A percentile compares a stretch with the other conserved stretches of the same genome.
Evolutionary conservation across 2,329 filamentous ascomycete species (phyloP).

Genomic region (Stemphylium lycopersici): DNA sequence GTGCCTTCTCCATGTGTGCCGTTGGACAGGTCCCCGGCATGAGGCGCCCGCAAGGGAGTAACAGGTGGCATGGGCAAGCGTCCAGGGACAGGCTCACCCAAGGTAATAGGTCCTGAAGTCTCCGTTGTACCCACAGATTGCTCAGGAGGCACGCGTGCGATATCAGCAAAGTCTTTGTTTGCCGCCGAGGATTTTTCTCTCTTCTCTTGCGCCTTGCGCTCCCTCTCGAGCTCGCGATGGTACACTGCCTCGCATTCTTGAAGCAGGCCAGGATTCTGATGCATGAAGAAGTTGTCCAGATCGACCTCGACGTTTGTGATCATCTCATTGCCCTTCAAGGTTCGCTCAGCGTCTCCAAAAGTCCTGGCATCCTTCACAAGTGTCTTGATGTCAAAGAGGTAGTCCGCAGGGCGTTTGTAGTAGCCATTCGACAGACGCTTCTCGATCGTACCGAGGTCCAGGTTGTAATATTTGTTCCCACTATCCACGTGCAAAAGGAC

Average conservation of each 20-base stretch:
- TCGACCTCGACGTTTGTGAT: slow-evolving; percentile 94
- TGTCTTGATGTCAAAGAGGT: slow-evolving; percentile 83
- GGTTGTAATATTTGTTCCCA: slow-evolving; percentile 91
- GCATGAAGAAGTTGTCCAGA: slow-evolving; percentile 69
- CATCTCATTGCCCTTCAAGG: slow-evolving; percentile 88
- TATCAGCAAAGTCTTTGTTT: slow-evolving; percentile 49
- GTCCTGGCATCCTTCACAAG: slow-evolving; percentile 84
- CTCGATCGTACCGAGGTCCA: slow-evolving; percentile 91
- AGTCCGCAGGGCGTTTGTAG: slow-evolving; percentile 89
- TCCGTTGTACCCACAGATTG: slow-evolving; percentile 53
- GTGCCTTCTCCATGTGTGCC: slow-evolving; percentile 52
- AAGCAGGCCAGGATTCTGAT: slow-evolving; percentile 60
- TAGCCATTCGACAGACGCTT: slow-evolving; percentile 96
- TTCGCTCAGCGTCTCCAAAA: slow-evolving; percentile 80
- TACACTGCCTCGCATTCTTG: slow-evolving; percentile 83
- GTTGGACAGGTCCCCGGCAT: slow-evolving; percentile 65
- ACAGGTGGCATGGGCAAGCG: slow-evolving; percentile 51
- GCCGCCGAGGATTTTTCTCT: slow-evolving; percentile 46
- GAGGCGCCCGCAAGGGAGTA: slow-evolving; percentile 44
- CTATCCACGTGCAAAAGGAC: slow-evolving; percentile 77
- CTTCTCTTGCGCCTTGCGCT: slow-evolving; percentile 68
- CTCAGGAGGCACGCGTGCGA: slow-evolving; percentile 49
- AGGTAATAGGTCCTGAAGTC: slow-evolving; percentile 54
- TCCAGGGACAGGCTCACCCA: slow-evolving; percentile 70
- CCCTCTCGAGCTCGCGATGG: slow-evolving; percentile 65